phyloP scores from a whole-genome alignment of 371 early-diverging fungal genomes.

The Mortierella sp. region DNA sequence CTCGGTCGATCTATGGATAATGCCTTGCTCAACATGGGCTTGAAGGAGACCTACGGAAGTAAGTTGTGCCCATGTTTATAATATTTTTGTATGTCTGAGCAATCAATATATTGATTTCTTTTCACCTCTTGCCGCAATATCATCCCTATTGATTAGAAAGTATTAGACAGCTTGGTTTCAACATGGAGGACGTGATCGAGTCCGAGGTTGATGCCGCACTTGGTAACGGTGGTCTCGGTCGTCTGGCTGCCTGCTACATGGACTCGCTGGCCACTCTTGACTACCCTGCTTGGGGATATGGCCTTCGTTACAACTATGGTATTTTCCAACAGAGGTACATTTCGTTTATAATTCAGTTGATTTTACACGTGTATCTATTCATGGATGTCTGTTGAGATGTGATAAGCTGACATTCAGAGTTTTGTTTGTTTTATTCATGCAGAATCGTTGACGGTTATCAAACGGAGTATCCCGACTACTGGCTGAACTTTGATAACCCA shows the following conservation, averaged over 20 bases:
- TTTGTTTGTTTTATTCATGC: neutral
- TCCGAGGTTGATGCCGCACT: slow-evolving; percentile 94
- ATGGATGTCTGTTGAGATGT: neutral
- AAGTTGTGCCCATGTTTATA: slow-evolving; percentile 34
- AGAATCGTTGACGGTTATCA: slow-evolving; percentile 92
- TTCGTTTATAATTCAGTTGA: neutral
- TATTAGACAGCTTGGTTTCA: slow-evolving; percentile 82
- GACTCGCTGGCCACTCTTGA: slow-evolving; percentile 91
- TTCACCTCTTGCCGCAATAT: neutral
- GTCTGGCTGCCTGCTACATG: slow-evolving; percentile 92
- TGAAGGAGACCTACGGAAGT: slow-evolving; percentile 77
- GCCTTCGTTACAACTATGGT: slow-evolving; percentile 92
- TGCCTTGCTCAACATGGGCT: slow-evolving; percentile 83
- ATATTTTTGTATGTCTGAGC: neutral
- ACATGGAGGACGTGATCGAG: slow-evolving; percentile 87
- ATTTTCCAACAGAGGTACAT: slow-evolving; percentile 89
- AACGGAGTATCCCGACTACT: slow-evolving; percentile 91
- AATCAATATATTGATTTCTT: neutral
- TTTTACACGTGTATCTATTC: slow-evolving; percentile 5
- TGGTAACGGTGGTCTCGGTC: slow-evolving; percentile 94
- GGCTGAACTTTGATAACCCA: slow-evolving; percentile 89
- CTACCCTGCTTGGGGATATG: slow-evolving; percentile 92
- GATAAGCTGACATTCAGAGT: neutral
- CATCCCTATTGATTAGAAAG: slow-evolving; percentile 57
- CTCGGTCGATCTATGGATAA: slow-evolving; percentile 95